These are phyloP conservation scores for Coccomyxa sp. DNA, from an alignment of 139 green algal species.

Conservation along the genomic window DNA sequence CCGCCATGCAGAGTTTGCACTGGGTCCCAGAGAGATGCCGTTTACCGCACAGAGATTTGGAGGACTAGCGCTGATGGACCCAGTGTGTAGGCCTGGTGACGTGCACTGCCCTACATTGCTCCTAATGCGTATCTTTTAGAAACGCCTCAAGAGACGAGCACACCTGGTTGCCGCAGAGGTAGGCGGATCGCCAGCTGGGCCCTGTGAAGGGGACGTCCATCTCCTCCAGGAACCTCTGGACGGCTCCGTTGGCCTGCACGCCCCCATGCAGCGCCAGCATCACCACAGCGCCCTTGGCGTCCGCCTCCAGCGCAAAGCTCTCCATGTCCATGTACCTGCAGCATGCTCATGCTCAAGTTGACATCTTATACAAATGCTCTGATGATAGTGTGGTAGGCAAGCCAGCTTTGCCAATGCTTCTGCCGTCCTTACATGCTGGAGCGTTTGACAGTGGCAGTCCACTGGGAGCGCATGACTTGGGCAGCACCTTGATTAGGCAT, in stretches of 20 bases:
- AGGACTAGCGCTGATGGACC: no score
- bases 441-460: no score
- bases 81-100: no score
- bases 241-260: conserved; percentile 18
- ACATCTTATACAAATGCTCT: background rate
- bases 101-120: no score
- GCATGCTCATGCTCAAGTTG: background rate
- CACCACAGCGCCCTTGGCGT: conserved; percentile 30
- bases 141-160: no score
- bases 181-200: conserved; percentile 1
- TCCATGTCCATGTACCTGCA: conserved; percentile 25
- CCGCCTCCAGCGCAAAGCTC: conserved; percentile 28
- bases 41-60: no score
- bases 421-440: no score
- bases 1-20: no score
- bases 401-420: background rate
- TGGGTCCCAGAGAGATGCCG: no score
- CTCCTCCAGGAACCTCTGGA: conserved; percentile 26
- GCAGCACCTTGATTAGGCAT: no score
- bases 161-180: conserved; percentile 23
- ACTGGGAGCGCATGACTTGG: no score
- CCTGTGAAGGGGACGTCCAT: conserved; percentile 22
- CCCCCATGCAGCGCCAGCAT: conserved; percentile 34
- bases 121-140: no score
- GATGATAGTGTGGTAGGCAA: background rate